A percentile compares a stretch with the other conserved stretches of the same genome.
Evolutionary conservation across 371 early-diverging fungal genomes (phyloP).

Genomic region (Rhizoclosmatium hyalinum): DNA sequence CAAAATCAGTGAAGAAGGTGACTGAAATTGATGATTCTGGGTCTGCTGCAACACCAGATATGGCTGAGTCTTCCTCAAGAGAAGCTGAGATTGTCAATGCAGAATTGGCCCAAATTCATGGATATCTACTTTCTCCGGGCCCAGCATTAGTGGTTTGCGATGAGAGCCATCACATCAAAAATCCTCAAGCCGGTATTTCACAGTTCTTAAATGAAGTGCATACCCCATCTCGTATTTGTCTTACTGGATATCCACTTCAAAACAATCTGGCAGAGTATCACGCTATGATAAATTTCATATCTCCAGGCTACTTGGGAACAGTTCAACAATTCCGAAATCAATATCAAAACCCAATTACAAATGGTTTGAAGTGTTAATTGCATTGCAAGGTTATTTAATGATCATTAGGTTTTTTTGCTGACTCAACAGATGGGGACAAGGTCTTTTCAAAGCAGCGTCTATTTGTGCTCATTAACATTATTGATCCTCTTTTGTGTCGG

Average conservation of each 20-base stretch:
- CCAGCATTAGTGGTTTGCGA: slow-evolving; percentile 80
- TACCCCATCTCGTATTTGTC: slow-evolving; percentile 71
- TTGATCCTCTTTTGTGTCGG: slow-evolving; percentile 60
- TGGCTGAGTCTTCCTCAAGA: too few relatives aligned
- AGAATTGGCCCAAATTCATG: not conserved
- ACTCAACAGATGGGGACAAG: slow-evolving; percentile 59
- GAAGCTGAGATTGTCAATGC: not conserved
- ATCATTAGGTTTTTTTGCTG: slow-evolving; percentile 52
- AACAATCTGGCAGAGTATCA: slow-evolving; percentile 69
- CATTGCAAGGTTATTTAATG: not conserved
- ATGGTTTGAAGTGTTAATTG: slow-evolving; percentile 43
- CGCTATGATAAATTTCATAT: slow-evolving; percentile 63
- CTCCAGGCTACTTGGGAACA: slow-evolving; percentile 67
- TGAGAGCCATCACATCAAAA: slow-evolving; percentile 88
- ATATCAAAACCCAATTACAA: slow-evolving; percentile 72
- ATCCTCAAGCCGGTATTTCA: slow-evolving; percentile 56
- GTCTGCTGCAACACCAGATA: too few relatives aligned
- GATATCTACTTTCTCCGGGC: slow-evolving; percentile 45
- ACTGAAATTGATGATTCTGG: too few relatives aligned
- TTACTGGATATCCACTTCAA: slow-evolving; percentile 91
- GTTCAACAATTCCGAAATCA: slow-evolving; percentile 59
- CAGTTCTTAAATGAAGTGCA: slow-evolving; percentile 49
- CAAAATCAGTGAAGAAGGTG: not conserved
- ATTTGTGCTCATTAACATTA: slow-evolving; percentile 57
- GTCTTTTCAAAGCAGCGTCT: slow-evolving; percentile 48